A percentile compares a stretch with the other conserved stretches of the same genome.
Conservation (phyloP, 1,139 yeast species). For the Yamadazyma pseudoaaseri region DNA sequence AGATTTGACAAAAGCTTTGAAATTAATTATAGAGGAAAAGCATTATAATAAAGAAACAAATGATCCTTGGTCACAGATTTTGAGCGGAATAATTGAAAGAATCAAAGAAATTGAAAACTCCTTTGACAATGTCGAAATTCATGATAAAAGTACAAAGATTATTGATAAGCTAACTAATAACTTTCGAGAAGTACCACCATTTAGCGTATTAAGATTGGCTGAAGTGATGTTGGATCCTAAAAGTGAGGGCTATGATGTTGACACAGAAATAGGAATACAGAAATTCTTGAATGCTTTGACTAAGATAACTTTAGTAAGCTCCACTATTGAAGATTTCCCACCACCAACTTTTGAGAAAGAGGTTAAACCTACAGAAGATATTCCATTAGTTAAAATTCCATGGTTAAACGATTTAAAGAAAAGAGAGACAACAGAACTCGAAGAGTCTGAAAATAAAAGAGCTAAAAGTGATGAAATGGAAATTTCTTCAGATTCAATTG, state of each 20-base stretch:
- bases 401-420: conserved; percentile 31
- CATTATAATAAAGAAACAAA: conserved; percentile 1
- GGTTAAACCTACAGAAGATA: conserved; percentile 7
- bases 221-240: conserved; percentile 49
- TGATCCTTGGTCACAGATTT: not conserved
- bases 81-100: not conserved
- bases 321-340: conserved; percentile 27
- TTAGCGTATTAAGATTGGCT: conserved; percentile 54
- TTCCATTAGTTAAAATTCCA: conserved; percentile 39
- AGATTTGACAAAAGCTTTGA: conserved; percentile 1
- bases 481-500: conserved; percentile 3
- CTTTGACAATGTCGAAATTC: not conserved
- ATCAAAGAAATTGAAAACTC: not conserved
- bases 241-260: conserved; percentile 29
- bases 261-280: conserved; percentile 22
- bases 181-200: conserved; percentile 50
- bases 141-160: conserved; percentile 9
- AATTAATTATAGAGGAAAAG: conserved; percentile 1
- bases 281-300: conserved; percentile 32
- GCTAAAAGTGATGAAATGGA: conserved; percentile 21
- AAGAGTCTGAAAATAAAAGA: conserved; percentile 4
- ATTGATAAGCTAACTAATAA: conserved; percentile 18
- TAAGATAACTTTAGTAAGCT: conserved; percentile 28
- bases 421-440: conserved; percentile 5
- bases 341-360: conserved; percentile 9